phyloP scores from a whole-genome alignment of 768 basidiomycete species.

The Goffeauzyma gilvescens region DNA sequence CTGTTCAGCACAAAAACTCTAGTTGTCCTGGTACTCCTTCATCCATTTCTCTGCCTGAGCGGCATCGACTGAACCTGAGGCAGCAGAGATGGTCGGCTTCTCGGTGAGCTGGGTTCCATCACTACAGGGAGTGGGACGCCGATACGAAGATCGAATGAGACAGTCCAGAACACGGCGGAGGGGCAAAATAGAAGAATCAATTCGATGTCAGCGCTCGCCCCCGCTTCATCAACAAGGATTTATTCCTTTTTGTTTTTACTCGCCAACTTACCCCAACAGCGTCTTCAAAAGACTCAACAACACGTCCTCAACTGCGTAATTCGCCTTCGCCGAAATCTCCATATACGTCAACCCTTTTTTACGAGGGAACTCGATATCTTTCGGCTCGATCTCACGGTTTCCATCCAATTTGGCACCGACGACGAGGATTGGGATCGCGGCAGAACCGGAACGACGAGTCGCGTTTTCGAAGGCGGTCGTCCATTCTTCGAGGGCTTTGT shows the following conservation, averaged over 20 bases:
- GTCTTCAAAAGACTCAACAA: slow-evolving; percentile 9
- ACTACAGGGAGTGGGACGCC: slow-evolving; percentile 1
- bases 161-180: too few relatives aligned
- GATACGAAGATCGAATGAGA: too few relatives aligned
- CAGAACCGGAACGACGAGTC: slow-evolving; percentile 13
- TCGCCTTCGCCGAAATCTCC: slow-evolving; percentile 15
- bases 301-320: slow-evolving; percentile 16
- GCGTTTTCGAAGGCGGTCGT: slow-evolving; percentile 11
- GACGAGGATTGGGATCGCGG: slow-evolving; percentile 12
- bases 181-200: too few relatives aligned
- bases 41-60: slow-evolving; percentile 10
- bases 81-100: slow-evolving; percentile 8
- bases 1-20: too few relatives aligned
- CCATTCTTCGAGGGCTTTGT: slow-evolving; percentile 13
- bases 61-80: slow-evolving; percentile 11
- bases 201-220: too few relatives aligned
- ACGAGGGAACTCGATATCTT: slow-evolving; percentile 13
- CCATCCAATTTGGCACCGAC: slow-evolving; percentile 19
- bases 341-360: slow-evolving; percentile 13
- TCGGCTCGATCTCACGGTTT: slow-evolving; percentile 14
- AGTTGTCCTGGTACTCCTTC: slow-evolving; percentile 17
- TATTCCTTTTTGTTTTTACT: not conserved
- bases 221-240: too few relatives aligned
- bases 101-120: slow-evolving; percentile 13
- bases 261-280: slow-evolving; percentile 10